These are phyloP conservation scores for Ceratobasidium papillatum DNA, from an alignment of 1,284 basidiomycete genomes.

Conservation along the genomic window DNA sequence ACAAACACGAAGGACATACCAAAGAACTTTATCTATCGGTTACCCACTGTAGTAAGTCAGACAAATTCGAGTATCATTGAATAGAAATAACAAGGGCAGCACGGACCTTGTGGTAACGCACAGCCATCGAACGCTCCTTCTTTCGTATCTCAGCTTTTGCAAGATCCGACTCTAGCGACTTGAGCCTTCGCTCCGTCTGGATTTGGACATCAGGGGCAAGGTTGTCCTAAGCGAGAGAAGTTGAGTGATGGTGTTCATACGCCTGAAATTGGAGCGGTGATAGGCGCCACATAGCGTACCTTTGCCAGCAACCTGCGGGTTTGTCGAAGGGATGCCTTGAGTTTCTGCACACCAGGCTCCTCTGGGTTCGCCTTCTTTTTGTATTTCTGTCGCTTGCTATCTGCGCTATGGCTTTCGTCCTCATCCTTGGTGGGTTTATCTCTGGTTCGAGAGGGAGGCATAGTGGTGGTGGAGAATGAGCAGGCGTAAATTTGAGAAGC, in stretches of 20 bases:
- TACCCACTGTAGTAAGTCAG: constrained; percentile 33
- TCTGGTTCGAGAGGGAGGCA: constrained; percentile 26
- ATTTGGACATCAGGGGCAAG: constrained; percentile 81
- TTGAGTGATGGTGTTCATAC: background rate
- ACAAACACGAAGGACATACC: constrained; percentile 61
- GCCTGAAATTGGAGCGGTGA: background rate
- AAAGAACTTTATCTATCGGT: constrained; percentile 76
- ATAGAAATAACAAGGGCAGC: background rate
- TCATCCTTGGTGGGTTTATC: constrained; percentile 1
- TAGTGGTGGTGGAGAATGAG: constrained; percentile 21
- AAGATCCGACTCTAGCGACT: constrained; percentile 78
- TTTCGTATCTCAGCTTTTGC: constrained; percentile 64
- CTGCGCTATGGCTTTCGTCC: background rate
- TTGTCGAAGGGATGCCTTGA: constrained; percentile 82
- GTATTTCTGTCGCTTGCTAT: background rate
- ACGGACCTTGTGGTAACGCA: constrained; percentile 75
- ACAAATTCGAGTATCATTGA: constrained; percentile 17
- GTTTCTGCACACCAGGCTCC: constrained; percentile 61
- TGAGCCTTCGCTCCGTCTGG: constrained; percentile 77
- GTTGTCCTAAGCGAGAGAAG: constrained; percentile 62
- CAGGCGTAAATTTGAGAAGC: constrained; percentile 38
- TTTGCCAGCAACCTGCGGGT: constrained; percentile 80
- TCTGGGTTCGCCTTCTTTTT: constrained; percentile 24
- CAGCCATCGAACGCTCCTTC: constrained; percentile 76
- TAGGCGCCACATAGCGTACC: constrained; percentile 54